Conservation (phyloP, 768 basidiomycete genomes). For the Tylopilus sp. region DNA sequence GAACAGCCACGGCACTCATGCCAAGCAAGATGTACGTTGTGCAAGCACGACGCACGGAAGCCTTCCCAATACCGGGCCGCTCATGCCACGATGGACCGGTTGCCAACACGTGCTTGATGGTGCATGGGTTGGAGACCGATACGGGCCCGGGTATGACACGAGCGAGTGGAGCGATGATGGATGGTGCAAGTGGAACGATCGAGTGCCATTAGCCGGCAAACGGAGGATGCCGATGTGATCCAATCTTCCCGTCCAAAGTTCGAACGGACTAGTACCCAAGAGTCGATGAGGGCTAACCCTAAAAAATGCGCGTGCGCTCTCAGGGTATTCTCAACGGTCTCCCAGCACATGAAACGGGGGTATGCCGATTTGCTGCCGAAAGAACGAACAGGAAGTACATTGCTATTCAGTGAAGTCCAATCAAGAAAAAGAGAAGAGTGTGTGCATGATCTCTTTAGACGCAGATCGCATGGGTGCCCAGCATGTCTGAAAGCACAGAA, state of each 20-base stretch:
- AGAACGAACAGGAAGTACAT: background rate
- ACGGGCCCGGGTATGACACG: background rate
- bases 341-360: background rate
- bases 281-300: background rate
- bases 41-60: background rate
- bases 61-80: background rate
- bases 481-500: background rate
- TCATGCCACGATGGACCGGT: background rate
- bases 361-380: background rate
- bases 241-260: background rate
- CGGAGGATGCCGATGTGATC: background rate
- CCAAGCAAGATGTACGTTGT: background rate
- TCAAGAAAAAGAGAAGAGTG: background rate
- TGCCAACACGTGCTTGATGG: background rate
- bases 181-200: constrained; percentile 4
- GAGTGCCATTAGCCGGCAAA: background rate
- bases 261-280: background rate
- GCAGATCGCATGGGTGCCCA: background rate
- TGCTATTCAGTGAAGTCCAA: background rate
- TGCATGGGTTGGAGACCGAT: background rate
- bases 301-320: background rate
- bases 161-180: constrained; percentile 1
- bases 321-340: background rate
- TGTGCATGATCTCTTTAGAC: background rate
- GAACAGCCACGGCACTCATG: background rate